These are phyloP conservation scores for Aspergillus biplanus DNA, from an alignment of 495 filamentous ascomycete genomes.

Conservation along the genomic window DNA sequence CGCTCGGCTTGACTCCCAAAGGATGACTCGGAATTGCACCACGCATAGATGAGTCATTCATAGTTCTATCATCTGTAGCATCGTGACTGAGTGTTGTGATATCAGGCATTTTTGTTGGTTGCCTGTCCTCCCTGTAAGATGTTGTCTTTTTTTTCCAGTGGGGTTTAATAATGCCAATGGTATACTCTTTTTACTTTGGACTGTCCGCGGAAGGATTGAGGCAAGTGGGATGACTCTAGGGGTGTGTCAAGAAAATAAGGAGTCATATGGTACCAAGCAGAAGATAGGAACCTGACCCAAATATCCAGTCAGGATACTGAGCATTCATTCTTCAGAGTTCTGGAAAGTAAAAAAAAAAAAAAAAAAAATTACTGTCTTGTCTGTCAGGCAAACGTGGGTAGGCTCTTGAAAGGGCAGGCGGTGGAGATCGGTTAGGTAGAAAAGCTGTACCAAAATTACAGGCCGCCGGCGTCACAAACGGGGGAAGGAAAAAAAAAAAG, in stretches of 20 bases:
- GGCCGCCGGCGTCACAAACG: slow-evolving; percentile 22
- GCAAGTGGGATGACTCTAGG: background rate
- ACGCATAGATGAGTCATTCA: slow-evolving; percentile 17
- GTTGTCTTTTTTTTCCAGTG: background rate
- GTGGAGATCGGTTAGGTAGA: slow-evolving; percentile 26
- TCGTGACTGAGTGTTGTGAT: slow-evolving; percentile 28
- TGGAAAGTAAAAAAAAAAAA: background rate
- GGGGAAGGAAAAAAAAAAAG: slow-evolving; percentile 13
- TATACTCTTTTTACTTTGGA: background rate
- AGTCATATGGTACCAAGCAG: slow-evolving; percentile 1
- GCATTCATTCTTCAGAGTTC: background rate
- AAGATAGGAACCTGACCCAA: background rate
- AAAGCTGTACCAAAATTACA: slow-evolving; percentile 31
- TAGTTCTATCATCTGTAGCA: slow-evolving; percentile 14
- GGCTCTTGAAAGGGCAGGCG: slow-evolving; percentile 22
- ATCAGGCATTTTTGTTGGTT: slow-evolving; percentile 31
- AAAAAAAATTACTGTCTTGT: slow-evolving; percentile 3
- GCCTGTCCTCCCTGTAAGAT: background rate
- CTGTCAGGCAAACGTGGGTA: slow-evolving; percentile 15
- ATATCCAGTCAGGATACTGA: background rate
- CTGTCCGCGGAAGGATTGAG: background rate
- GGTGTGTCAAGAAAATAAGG: background rate
- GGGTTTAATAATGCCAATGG: background rate
- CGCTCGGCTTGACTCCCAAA: slow-evolving; percentile 81
- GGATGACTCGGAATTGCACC: slow-evolving; percentile 76